Percentiles rank a stretch among this genome's conserved stretches.
These are phyloP conservation scores for Cicer pinnatifidum DNA, from an alignment of 306 rosid species.

Conservation along the genomic window DNA sequence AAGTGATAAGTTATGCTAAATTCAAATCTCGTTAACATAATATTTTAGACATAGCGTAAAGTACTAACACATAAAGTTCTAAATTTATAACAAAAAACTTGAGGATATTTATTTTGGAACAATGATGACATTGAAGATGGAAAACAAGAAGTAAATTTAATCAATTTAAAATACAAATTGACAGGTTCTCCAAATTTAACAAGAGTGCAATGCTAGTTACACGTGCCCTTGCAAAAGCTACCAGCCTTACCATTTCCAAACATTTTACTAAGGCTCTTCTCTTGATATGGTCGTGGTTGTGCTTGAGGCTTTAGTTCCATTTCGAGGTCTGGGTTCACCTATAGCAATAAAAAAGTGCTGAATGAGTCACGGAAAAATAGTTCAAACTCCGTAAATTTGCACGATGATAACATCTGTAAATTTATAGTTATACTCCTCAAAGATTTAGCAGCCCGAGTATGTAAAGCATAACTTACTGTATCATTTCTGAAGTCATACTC, in stretches of 20 bases:
- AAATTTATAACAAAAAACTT: not conserved
- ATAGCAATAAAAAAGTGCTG: slow-evolving; percentile 42
- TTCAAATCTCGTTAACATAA: slow-evolving; percentile 2
- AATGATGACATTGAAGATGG: slow-evolving; percentile 2
- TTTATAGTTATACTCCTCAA: slow-evolving; percentile 8
- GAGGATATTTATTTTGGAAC: not conserved
- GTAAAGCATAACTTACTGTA: slow-evolving; percentile 66
- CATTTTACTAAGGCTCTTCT: slow-evolving; percentile 98
- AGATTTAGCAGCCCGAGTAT: slow-evolving; percentile 13
- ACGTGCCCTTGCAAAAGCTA: slow-evolving; percentile 33
- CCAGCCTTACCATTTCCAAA: slow-evolving; percentile 87
- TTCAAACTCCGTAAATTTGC: slow-evolving; percentile 40
- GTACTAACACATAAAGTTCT: slow-evolving; percentile 24
- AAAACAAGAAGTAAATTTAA: slow-evolving; percentile 17
- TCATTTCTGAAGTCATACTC: slow-evolving; percentile 98
- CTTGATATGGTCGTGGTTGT: slow-evolving; percentile 98
- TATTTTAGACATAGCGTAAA: slow-evolving; percentile 14
- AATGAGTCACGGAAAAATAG: slow-evolving; percentile 19
- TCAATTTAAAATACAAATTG: slow-evolving; percentile 6
- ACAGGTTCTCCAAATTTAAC: slow-evolving; percentile 26
- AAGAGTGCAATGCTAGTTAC: slow-evolving; percentile 25
- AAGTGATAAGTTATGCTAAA: not conserved
- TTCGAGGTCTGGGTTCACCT: slow-evolving; percentile 97
- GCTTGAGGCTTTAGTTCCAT: slow-evolving; percentile 97
- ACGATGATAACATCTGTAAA: slow-evolving; percentile 29